Conservation (phyloP, 192 early-diverging fungal species). For the Podila minutissima region DNA sequence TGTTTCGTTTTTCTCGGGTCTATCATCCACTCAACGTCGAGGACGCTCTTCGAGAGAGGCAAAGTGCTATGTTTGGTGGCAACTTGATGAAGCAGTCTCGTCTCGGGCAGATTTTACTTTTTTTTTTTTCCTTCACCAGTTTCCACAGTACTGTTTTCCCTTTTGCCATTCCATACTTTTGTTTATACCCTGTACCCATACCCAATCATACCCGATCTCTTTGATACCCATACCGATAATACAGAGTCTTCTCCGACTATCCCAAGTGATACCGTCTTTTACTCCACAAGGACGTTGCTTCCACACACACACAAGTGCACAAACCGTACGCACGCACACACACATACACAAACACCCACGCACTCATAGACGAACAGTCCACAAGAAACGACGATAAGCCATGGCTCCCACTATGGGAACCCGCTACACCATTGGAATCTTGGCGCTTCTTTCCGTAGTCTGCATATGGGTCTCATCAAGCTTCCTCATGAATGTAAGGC, state of each 20-base stretch:
- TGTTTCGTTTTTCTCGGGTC: too few species aligned
- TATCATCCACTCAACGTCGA: too few species aligned
- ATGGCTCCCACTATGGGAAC: slow-evolving; percentile 17
- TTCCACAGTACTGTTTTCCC: too few species aligned
- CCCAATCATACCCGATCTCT: not conserved
- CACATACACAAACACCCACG: not conserved
- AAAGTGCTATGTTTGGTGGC: too few species aligned
- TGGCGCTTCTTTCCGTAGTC: slow-evolving; percentile 74
- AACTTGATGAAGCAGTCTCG: too few species aligned
- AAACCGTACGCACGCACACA: not conserved
- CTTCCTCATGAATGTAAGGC: slow-evolving; percentile 76
- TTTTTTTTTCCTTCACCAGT: too few species aligned
- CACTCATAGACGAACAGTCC: not conserved
- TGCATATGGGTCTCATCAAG: slow-evolving; percentile 84
- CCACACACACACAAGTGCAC: not conserved
- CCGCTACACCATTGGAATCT: slow-evolving; percentile 71
- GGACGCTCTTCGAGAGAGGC: too few species aligned
- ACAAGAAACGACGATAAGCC: not conserved
- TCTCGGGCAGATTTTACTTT: too few species aligned
- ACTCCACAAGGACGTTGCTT: too few species aligned
- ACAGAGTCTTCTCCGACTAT: not conserved
- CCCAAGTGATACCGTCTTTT: too few species aligned
- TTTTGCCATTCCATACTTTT: too few species aligned
- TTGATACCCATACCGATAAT: not conserved
- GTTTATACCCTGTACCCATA: too few species aligned